Percentiles rank a stretch among this genome's conserved stretches.
These are phyloP conservation scores for Phylloporus scabripes DNA, from an alignment of 768 basidiomycete genomes.

Conservation along the genomic window DNA sequence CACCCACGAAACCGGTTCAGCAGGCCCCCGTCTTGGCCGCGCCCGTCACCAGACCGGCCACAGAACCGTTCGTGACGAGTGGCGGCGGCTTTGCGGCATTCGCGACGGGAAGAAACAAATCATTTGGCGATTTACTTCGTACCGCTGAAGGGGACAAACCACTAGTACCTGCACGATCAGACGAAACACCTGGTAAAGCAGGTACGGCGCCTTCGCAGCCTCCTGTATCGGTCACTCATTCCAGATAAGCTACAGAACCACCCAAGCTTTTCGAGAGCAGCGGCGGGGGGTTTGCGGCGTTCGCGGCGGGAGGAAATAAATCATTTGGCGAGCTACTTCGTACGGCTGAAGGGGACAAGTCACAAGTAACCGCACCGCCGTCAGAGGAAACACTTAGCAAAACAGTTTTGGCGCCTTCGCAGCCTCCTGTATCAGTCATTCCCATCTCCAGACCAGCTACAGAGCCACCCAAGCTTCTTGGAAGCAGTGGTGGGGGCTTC, in stretches of 20 bases:
- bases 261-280: not conserved
- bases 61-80: not conserved
- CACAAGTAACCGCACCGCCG: not conserved
- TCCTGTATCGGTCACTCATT: not conserved
- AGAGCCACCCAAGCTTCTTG: not conserved
- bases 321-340: not conserved
- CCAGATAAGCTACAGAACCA: not conserved
- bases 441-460: not conserved
- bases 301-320: not conserved
- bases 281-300: not conserved
- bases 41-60: not conserved
- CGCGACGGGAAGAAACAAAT: not conserved
- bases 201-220: not conserved
- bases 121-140: not conserved
- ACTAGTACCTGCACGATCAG: not conserved
- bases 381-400: not conserved
- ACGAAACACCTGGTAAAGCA: not conserved
- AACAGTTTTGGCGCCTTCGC: not conserved
- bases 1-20: slow-evolving; percentile 2
- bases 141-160: not conserved
- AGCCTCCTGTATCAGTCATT: not conserved
- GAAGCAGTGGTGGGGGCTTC: not conserved
- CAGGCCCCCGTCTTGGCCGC: not conserved
- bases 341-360: not conserved
- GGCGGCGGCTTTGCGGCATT: not conserved